These are phyloP conservation scores for Babesia gibsoni DNA, from an alignment of 169 alveolate genomes.

Conservation along the genomic window DNA sequence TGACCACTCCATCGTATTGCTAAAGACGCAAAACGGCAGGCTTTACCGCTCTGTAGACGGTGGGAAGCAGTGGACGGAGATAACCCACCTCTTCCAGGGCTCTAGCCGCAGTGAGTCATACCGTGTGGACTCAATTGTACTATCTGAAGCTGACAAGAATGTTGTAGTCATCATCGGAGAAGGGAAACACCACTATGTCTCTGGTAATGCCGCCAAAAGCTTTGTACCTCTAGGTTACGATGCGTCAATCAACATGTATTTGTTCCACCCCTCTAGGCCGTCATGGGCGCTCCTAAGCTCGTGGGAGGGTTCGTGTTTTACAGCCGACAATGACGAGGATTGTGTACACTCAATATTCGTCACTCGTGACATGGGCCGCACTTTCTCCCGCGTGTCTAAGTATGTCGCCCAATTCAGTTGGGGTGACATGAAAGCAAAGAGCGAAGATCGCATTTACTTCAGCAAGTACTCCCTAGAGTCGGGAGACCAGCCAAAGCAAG, in stretches of 20 bases:
- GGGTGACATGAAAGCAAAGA: constrained; percentile 80
- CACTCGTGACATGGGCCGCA: constrained; percentile 84
- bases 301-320: constrained; percentile 83
- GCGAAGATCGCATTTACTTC: constrained; percentile 68
- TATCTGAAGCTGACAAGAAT: constrained; percentile 74
- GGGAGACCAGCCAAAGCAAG: constrained; percentile 84
- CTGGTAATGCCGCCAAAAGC: constrained; percentile 74
- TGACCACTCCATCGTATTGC: constrained; percentile 77
- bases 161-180: constrained; percentile 77
- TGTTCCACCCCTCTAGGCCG: constrained; percentile 80
- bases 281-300: constrained; percentile 82
- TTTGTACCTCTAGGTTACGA: constrained; percentile 72
- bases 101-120: constrained; percentile 37
- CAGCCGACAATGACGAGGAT: constrained; percentile 68
- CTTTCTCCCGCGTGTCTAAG: constrained; percentile 73
- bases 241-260: constrained; percentile 77
- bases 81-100: constrained; percentile 69
- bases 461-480: constrained; percentile 72
- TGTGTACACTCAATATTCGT: constrained; percentile 85
- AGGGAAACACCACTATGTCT: constrained; percentile 69
- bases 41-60: constrained; percentile 78
- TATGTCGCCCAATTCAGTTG: constrained; percentile 91
- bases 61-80: constrained; percentile 84
- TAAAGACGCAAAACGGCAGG: constrained; percentile 80
- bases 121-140: constrained; percentile 72